These are phyloP conservation scores for Achaetomiella virescens DNA, from an alignment of 495 filamentous ascomycete species.

Conservation along the genomic window DNA sequence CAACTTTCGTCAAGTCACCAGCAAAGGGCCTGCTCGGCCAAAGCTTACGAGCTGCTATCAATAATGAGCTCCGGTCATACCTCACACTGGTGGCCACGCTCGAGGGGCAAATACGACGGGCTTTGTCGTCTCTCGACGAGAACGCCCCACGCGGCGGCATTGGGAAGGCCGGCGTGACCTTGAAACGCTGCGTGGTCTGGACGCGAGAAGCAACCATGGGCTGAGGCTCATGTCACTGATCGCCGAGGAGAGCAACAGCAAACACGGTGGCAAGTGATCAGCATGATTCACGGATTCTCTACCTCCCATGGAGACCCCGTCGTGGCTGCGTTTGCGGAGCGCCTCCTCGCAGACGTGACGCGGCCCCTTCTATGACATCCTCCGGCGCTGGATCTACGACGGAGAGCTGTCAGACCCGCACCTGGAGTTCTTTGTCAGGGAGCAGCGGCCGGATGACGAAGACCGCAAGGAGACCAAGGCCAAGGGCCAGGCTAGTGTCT, in stretches of 20 bases:
- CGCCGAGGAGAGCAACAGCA: slow-evolving; percentile 79
- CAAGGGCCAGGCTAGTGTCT: slow-evolving; percentile 79
- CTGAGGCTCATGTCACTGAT: slow-evolving; percentile 90
- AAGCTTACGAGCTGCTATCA: slow-evolving; percentile 85
- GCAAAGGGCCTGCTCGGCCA: slow-evolving; percentile 72
- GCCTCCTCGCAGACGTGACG: slow-evolving; percentile 85
- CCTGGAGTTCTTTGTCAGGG: slow-evolving; percentile 89
- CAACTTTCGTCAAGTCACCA: slow-evolving; percentile 68
- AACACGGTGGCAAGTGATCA: slow-evolving; percentile 88
- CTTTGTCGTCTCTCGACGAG: slow-evolving; percentile 62
- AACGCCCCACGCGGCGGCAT: slow-evolving; percentile 57
- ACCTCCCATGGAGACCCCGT: slow-evolving; percentile 93
- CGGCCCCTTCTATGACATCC: slow-evolving; percentile 91
- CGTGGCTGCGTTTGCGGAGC: slow-evolving; percentile 88
- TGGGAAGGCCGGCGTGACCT: slow-evolving; percentile 84
- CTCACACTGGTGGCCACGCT: slow-evolving; percentile 87
- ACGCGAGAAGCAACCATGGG: slow-evolving; percentile 94
- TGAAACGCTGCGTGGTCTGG: slow-evolving; percentile 96
- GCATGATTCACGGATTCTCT: slow-evolving; percentile 87
- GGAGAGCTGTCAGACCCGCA: slow-evolving; percentile 96
- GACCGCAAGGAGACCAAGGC: slow-evolving; percentile 48
- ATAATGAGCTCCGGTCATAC: slow-evolving; percentile 80
- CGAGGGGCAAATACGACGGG: slow-evolving; percentile 86
- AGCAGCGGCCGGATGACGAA: slow-evolving; percentile 47
- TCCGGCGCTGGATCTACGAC: slow-evolving; percentile 96